Conservation (phyloP, 306 rosid species). For the Quercus alba region DNA sequence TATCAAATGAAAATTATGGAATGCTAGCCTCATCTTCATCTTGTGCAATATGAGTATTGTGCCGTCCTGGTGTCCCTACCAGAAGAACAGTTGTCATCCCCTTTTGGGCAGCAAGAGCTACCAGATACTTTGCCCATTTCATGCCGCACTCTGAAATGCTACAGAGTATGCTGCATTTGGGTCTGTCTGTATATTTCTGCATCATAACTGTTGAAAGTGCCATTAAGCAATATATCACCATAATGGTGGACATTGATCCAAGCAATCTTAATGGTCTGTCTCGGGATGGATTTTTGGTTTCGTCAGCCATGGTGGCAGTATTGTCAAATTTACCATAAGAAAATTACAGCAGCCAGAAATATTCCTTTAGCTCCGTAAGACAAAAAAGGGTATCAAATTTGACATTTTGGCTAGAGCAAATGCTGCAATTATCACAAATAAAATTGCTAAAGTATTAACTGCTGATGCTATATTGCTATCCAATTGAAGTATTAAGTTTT, state of each 20-base stretch:
- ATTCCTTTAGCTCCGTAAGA: slow-evolving; percentile 57
- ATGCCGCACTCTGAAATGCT: slow-evolving; percentile 61
- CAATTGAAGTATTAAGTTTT: slow-evolving; percentile 60
- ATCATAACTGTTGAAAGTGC: slow-evolving; percentile 63
- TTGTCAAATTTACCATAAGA: slow-evolving; percentile 73
- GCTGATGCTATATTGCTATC: slow-evolving; percentile 47
- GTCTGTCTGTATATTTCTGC: slow-evolving; percentile 64
- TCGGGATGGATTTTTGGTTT: slow-evolving; percentile 65
- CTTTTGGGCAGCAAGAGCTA: slow-evolving; percentile 69
- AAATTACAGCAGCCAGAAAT: slow-evolving; percentile 63
- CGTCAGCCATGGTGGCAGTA: slow-evolving; percentile 71
- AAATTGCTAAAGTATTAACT: slow-evolving; percentile 39
- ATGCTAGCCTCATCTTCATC: slow-evolving; percentile 19
- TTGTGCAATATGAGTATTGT: slow-evolving; percentile 74
- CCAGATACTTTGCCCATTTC: slow-evolving; percentile 75
- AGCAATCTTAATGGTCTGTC: slow-evolving; percentile 65
- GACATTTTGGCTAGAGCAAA: slow-evolving; percentile 44
- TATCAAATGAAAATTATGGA: slow-evolving; percentile 32
- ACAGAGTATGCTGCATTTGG: slow-evolving; percentile 55
- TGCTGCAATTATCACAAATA: slow-evolving; percentile 55
- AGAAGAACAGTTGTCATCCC: slow-evolving; percentile 79
- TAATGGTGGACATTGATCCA: slow-evolving; percentile 69
- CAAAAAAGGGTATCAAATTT: slow-evolving; percentile 52
- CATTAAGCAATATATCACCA: slow-evolving; percentile 62
- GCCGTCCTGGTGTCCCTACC: slow-evolving; percentile 51